Conservation (phyloP, 2,329 filamentous ascomycete species). For the Sordariomycetes sp. region DNA sequence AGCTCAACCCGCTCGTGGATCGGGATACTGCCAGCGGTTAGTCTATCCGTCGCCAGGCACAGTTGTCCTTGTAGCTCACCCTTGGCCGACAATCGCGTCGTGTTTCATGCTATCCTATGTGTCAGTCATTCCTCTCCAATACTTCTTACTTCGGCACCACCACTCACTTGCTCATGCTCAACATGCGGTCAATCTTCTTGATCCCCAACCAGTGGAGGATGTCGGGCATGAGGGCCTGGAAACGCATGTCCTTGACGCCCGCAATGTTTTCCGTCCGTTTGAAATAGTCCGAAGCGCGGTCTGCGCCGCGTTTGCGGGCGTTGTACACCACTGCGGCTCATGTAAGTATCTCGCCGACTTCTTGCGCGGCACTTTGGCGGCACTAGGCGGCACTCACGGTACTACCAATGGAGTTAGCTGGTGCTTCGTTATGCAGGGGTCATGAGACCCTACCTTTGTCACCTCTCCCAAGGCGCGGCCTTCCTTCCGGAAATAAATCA, state of each 20-base stretch:
- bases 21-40: slow-evolving; percentile 49
- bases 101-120: slow-evolving; percentile 59
- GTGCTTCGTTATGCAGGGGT: background rate
- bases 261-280: slow-evolving; percentile 97
- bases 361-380: no score
- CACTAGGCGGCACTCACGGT: no score
- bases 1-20: slow-evolving; percentile 88
- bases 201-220: slow-evolving; percentile 98
- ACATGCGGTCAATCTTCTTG: slow-evolving; percentile 96
- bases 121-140: background rate
- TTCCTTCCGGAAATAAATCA: slow-evolving; percentile 98
- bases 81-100: slow-evolving; percentile 78
- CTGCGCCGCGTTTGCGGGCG: slow-evolving; percentile 68
- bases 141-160: background rate
- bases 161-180: slow-evolving; percentile 91
- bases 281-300: slow-evolving; percentile 87
- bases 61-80: no score
- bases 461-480: slow-evolving; percentile 91
- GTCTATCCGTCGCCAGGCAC: no score
- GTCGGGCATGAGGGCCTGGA: slow-evolving; percentile 96
- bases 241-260: slow-evolving; percentile 93
- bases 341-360: no score
- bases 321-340: slow-evolving; percentile 47
- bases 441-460: slow-evolving; percentile 57
- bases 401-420: slow-evolving; percentile 27